Evolutionary conservation across 2,329 filamentous ascomycete genomes (phyloP), one percentile per base, ranked within the genome.

Genomic region (Talaromyces sp.): DNA sequence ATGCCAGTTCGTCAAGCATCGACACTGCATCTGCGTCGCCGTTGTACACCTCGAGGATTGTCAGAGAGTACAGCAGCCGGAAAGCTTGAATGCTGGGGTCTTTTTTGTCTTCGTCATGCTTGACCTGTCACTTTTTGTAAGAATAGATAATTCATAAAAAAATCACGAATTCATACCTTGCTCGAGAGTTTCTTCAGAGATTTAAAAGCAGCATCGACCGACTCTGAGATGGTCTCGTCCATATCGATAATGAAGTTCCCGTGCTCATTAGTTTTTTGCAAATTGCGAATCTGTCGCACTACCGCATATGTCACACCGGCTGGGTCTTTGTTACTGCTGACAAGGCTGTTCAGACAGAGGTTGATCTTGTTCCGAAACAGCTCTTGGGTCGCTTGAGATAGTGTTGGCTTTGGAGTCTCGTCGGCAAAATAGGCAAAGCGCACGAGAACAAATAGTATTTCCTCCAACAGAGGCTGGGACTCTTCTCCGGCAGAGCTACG

Each of bases 21-120:
- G 89, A 87, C 24, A 96, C 84, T 0, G 92, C 90, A 70, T 98
- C 95, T 0, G 89, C 82, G 62, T 96, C 92, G 26, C 91, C 90
- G 68, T 93, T 93, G 77, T 96, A 96, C 9, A 96, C 82, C 73
- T 97, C 91, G 59, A 98, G 81, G 14, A 97, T 84, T 0, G 91
- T 89, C 57, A 97, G 83, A 0, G 91, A 88, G 71, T 96, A 91
- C 1, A 98, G 82, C 38, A 97, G 81, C 21, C 89, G 88, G 61
- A 97, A 83, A 0, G 90, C 89, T 62, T 86, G 86, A 96, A 83
- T 0, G 89, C 89, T 63, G 86, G 86, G 17, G 79, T 79, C 57
- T 70, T 59, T 61, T 52, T n/a, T 17, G 55, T 71, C 67, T 26
- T 68, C 84, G 31, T 81, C 75, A 9, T 83, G 80, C 50, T 84